phyloP scores from a whole-genome alignment of 768 basidiomycete genomes.

The Solioccasus polychromus region DNA sequence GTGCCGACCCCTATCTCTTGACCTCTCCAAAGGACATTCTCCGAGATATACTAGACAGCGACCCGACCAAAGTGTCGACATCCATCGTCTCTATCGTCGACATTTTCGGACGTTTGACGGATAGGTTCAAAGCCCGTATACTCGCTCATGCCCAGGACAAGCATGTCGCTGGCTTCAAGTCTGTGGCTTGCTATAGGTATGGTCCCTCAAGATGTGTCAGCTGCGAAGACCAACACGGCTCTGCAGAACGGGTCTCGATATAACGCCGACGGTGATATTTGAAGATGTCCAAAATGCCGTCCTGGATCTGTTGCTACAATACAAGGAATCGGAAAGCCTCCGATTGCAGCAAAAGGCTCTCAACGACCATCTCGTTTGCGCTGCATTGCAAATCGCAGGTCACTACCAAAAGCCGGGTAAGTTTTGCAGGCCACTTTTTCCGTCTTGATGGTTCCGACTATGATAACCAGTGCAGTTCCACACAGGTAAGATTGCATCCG shows the following conservation, averaged over 20 bases:
- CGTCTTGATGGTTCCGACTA: neutral
- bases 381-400: conserved; percentile 52
- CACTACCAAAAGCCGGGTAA: conserved; percentile 57
- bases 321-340: conserved; percentile 37
- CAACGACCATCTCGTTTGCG: conserved; percentile 65
- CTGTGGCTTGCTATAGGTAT: conserved; percentile 64
- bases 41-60: conserved; percentile 21
- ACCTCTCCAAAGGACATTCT: conserved; percentile 10
- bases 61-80: conserved; percentile 6
- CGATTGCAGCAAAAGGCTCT: conserved; percentile 59
- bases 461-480: conserved; percentile 70
- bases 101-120: conserved; percentile 30
- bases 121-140: conserved; percentile 37
- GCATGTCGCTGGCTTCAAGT: conserved; percentile 69
- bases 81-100: conserved; percentile 11
- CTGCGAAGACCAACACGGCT: neutral
- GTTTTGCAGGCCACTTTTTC: neutral
- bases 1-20: conserved; percentile 1
- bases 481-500: conserved; percentile 39
- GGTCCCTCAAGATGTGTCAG: neutral
- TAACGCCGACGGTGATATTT: conserved; percentile 32
- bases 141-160: conserved; percentile 37
- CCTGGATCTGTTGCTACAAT: conserved; percentile 31
- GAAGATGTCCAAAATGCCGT: conserved; percentile 33
- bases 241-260: conserved; percentile 59